Evolutionary conservation across 306 rosid genomes (phyloP), one percentile per base, ranked within the genome.

Genomic region (Citrullus colocynthis): DNA sequence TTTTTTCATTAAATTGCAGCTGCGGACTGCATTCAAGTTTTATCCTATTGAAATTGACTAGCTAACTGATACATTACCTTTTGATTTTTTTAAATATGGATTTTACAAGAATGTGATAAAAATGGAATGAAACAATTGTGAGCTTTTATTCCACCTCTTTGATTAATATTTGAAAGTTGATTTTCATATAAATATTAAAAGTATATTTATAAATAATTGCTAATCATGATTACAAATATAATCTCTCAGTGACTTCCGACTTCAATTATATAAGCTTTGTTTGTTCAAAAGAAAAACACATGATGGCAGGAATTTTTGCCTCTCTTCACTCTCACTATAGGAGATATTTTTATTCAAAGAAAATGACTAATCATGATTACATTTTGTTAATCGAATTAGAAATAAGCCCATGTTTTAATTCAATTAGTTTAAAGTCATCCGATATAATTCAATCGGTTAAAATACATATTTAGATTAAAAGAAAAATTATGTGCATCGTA

Each of bases 251-350:
- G 42, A 36, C 24, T 36, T 64, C 48, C 72, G 49, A 64, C 72
- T 64, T 64, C 72, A 64, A 64, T 3, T 64, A 64, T 64, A 64
- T 64, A 64, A 64, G 72, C 48, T 64, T 64, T 64, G 37, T 64
- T 64, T 37, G 48, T 37, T 36, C 5, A 36, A 54, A 64, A 64
- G 72, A 64, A 37, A 17, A 64, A 9, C 13, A 32, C 6, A 63
- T 64, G 44, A 64, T 64, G 21, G 8, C 49, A 64, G 37, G 28
- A 64, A 37, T 1, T 64, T 36, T 64, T 36, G 48, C 18, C 44
- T 17, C 48, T 62, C 18, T 5, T 62, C 41, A 62, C 41, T 14
- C 9, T 64, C 48, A 62, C n/a, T 62, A 62, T 62, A 2, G 2
- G 3, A 16, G 48, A 36, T 64, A 36, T 37, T 64, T 37, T 37